Conservation (phyloP, 192 early-diverging fungal genomes). For the Coemansia sp. region DNA sequence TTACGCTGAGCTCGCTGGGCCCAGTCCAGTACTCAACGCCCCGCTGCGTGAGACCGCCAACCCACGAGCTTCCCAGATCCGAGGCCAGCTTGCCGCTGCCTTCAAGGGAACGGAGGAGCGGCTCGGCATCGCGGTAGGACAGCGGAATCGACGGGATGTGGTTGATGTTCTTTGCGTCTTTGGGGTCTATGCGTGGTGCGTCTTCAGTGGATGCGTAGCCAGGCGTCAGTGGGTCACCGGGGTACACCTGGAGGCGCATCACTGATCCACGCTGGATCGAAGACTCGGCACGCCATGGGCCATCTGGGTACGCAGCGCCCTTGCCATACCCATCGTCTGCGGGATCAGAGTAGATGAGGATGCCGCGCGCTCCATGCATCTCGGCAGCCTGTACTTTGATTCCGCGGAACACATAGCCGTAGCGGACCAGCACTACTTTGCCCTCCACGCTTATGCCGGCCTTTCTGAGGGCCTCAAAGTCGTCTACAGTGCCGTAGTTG, state of each 20-base stretch:
- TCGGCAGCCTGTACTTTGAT: slow-evolving; percentile 57
- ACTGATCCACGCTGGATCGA: slow-evolving; percentile 58
- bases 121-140: slow-evolving; percentile 58
- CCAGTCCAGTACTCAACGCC: slow-evolving; percentile 56
- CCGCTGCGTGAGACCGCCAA: slow-evolving; percentile 48
- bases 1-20: slow-evolving; percentile 43
- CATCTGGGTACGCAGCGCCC: slow-evolving; percentile 54
- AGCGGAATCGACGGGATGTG: slow-evolving; percentile 62
- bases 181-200: slow-evolving; percentile 52
- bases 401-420: slow-evolving; percentile 52
- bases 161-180: slow-evolving; percentile 50
- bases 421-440: slow-evolving; percentile 56
- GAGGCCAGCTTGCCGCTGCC: slow-evolving; percentile 41
- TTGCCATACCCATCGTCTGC: slow-evolving; percentile 55
- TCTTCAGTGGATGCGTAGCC: slow-evolving; percentile 53
- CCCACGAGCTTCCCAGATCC: slow-evolving; percentile 39
- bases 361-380: slow-evolving; percentile 52
- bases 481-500: slow-evolving; percentile 57
- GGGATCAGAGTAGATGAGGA: slow-evolving; percentile 63
- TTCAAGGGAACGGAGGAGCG: slow-evolving; percentile 53
- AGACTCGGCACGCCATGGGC: slow-evolving; percentile 57
- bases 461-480: slow-evolving; percentile 47
- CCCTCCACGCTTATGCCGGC: slow-evolving; percentile 44
- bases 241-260: slow-evolving; percentile 38
- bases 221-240: slow-evolving; percentile 64